Base-by-base conservation (phyloP, 2,329 filamentous ascomycete genomes). In the Fusarium praegraminearum region DNA sequence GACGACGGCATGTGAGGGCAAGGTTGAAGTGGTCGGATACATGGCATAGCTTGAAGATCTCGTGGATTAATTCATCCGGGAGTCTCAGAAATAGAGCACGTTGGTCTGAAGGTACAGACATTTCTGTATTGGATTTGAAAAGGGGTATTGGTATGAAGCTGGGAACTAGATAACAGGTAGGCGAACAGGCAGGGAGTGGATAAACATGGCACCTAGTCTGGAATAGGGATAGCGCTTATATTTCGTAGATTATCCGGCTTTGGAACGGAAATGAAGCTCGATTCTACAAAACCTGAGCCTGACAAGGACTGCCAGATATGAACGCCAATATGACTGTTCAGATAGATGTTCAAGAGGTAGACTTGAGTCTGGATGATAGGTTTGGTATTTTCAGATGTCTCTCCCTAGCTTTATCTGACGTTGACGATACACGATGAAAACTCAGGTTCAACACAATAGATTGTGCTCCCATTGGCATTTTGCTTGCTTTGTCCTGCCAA, bases 1-100 rank as follows among this genome's bases (percentile, higher is more conserved):
- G 24, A 1, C 47, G 24, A 36, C 49, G 49, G 5, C 47, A 58
- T 18, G 56, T 58, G 20, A 36, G 15, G 13, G 49, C 47, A 7
- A 58, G 3, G 3, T 28, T 44, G 20, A 52, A 20, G 22, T 32
- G 58, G 18, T 52, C 55, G 5, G 20, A 44, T 4, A 33, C 5
- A 13, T 38, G 13, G 6, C 24, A 36, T 1, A 18, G 9, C 5
- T 38, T 10, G 6, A 52, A 58, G 7, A 60, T 51, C 6, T 20
- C n/a, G 8, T n/a, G 16, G 22, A 52, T 36, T 2, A 61, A 13
- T 28, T 52, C 58, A 9, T 18, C 36, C 1, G 26, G 46, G 3
- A 60, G 44, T 0, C n/a, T 16, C 1, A 13, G 16, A n/a, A 38
- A 16, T 12, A 12, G 5, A 2, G 16, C 9, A 4, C 2, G 8